Base-by-base conservation (phyloP, 1,139 yeast species). In the Taphrina sp. region DNA sequence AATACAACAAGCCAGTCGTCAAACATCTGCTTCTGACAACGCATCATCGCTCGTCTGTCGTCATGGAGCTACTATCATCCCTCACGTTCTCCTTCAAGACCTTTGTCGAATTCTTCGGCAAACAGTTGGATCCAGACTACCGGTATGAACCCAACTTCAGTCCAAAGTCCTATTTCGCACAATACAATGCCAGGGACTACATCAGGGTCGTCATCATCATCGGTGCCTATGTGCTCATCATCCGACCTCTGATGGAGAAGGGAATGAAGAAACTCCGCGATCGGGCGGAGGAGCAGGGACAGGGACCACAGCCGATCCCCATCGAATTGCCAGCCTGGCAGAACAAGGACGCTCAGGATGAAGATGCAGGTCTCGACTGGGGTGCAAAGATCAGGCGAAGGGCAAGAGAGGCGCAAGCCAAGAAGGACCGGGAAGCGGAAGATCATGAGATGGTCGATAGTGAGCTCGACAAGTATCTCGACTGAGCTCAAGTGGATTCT, bases 301-400 rank as follows among this genome's bases (percentile, higher is more conserved):
- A 49, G 10, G 54, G 54, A 3, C 54, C 54, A 8, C 54, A 49
- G 16, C 54, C 54, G n/a, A 49, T 49, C 19, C 54, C 54, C 3
- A 42, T 49, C 2, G 54, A 49, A 31, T 17, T 49, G 46, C 54
- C 54, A 17, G 54, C 46, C 8, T 49, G 54, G 54, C 39, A 49
- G 41, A 38, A 22, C 5, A 49, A 49, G 33, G 35, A 49, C 5
- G 52, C 41, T 16, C 28, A 35, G 20, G 29, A 20, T 7, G 54
- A 39, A 14, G 54, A 38, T 17, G 39, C 31, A 19, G 53, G 26
- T 19, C 33, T 49, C 16, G 54, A 49, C 20, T 49, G 54, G 54
- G 54, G 54, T 19, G 45, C 54, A 2, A 38, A 22, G 29, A n/a
- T 49, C 3, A 19, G 54, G 34, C 23, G 44, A 26, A 29, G 44